Conservation (phyloP, 2,329 filamentous ascomycete species). For the Harringtonia lauricola region DNA sequence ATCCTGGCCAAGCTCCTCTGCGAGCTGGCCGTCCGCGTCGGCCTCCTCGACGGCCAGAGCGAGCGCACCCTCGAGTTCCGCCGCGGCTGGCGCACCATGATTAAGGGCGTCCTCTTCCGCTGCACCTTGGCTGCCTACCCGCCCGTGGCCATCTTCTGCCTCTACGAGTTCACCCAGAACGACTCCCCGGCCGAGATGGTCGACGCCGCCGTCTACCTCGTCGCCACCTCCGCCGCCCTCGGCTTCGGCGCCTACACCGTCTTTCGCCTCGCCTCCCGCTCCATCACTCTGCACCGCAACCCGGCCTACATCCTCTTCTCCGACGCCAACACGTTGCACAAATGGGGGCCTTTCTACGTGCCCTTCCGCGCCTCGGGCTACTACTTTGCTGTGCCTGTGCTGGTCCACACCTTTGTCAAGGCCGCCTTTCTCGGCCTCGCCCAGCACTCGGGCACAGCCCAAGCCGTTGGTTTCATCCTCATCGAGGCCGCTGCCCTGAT, state of each 20-base stretch:
- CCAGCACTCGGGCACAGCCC: conserved; percentile 53
- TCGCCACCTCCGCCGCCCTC: conserved; percentile 61
- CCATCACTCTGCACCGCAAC: conserved; percentile 76
- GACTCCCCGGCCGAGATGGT: conserved; percentile 72
- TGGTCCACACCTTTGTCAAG: conserved; percentile 65
- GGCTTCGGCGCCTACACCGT: conserved; percentile 73
- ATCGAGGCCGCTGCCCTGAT: conserved; percentile 65
- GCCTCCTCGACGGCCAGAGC: conserved; percentile 52
- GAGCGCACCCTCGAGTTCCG: conserved; percentile 68
- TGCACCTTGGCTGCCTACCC: conserved; percentile 73
- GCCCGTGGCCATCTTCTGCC: conserved; percentile 69
- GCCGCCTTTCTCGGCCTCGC: conserved; percentile 69
- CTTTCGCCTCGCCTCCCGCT: conserved; percentile 68
- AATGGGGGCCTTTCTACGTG: conserved; percentile 85
- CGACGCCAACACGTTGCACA: conserved; percentile 71
- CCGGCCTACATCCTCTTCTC: conserved; percentile 84
- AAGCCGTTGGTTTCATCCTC: conserved; percentile 64
- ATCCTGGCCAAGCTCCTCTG: conserved; percentile 61
- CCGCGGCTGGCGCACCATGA: conserved; percentile 71
- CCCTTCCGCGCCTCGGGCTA: conserved; percentile 81
- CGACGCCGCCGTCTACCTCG: conserved; percentile 66
- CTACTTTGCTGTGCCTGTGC: conserved; percentile 69
- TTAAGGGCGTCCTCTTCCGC: conserved; percentile 78
- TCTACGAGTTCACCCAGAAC: conserved; percentile 70
- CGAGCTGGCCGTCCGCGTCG: conserved; percentile 57